phyloP scores from a whole-genome alignment of 805 yeast genomes.

The Lipomyces kockii region DNA sequence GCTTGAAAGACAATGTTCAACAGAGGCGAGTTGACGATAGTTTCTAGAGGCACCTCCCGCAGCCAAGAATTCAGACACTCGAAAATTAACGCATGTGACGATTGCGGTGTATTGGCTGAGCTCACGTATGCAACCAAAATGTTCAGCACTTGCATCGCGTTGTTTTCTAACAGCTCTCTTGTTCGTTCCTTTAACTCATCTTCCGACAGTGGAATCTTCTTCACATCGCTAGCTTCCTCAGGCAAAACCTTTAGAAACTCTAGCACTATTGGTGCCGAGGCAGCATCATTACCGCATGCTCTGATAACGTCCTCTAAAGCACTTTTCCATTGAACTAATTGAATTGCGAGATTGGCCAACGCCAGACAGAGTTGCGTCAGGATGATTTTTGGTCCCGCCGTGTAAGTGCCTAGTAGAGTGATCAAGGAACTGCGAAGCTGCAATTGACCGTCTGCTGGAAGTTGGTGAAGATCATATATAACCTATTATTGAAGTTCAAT shows the following conservation, averaged over 20 bases:
- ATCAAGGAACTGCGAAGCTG: constrained; percentile 73
- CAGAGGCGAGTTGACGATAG: constrained; percentile 67
- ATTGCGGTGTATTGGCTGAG: constrained; percentile 44
- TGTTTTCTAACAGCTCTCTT: constrained; percentile 62
- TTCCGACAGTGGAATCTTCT: constrained; percentile 76
- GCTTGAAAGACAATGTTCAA: constrained; percentile 71
- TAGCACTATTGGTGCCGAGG: constrained; percentile 56
- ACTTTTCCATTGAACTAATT: constrained; percentile 70
- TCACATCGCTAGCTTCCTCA: constrained; percentile 82
- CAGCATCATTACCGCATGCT: constrained; percentile 49
- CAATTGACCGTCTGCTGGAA: constrained; percentile 61
- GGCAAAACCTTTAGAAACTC: constrained; percentile 88
- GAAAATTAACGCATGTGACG: constrained; percentile 55
- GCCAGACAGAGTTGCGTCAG: constrained; percentile 83
- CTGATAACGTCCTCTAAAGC: constrained; percentile 71
- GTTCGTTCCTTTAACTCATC: constrained; percentile 76
- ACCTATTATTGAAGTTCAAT: constrained; percentile 46
- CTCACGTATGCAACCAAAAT: constrained; percentile 61
- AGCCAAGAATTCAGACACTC: constrained; percentile 91
- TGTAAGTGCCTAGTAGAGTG: constrained; percentile 57
- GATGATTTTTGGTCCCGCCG: constrained; percentile 59
- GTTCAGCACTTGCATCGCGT: constrained; percentile 68
- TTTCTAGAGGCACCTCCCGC: constrained; percentile 75
- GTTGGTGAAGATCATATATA: constrained; percentile 80
- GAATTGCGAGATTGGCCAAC: constrained; percentile 79